These are phyloP conservation scores for Amanita molliuscula DNA, from an alignment of 768 basidiomycete species.

Conservation along the genomic window DNA sequence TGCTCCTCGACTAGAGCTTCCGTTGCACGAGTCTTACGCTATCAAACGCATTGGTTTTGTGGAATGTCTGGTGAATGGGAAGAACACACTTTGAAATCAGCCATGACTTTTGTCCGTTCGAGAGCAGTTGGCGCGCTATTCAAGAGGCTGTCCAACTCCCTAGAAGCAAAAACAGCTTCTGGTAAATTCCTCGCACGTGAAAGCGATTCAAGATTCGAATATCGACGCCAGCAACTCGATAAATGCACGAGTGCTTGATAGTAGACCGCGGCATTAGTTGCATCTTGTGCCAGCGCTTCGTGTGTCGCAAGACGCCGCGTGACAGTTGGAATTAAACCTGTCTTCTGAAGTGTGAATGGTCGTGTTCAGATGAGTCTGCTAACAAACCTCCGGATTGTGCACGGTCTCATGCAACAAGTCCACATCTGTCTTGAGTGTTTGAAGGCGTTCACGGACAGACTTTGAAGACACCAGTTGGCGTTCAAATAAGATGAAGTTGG, in stretches of 20 bases:
- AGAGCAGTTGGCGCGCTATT: conserved; percentile 40
- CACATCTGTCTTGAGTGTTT: conserved; percentile 40
- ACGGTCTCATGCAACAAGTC: conserved; percentile 39
- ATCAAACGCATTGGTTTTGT: not conserved
- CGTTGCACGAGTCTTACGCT: conserved; percentile 48
- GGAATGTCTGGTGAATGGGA: not conserved
- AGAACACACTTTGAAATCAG: conserved; percentile 48
- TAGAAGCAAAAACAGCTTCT: conserved; percentile 43
- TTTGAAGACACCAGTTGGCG: conserved; percentile 50
- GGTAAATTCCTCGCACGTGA: conserved; percentile 51
- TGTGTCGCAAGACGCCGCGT: conserved; percentile 48
- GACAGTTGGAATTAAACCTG: conserved; percentile 56
- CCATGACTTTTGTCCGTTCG: conserved; percentile 36
- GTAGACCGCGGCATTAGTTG: conserved; percentile 41
- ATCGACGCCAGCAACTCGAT: conserved; percentile 36
- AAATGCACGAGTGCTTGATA: conserved; percentile 47
- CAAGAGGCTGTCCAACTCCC: conserved; percentile 32
- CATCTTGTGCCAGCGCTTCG: conserved; percentile 51
- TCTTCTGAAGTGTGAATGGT: conserved; percentile 27
- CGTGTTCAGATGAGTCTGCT: not conserved
- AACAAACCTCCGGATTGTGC: conserved; percentile 48
- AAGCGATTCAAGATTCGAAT: conserved; percentile 32
- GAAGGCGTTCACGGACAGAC: conserved; percentile 52
- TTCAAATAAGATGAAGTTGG: conserved; percentile 53
- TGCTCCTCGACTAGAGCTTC: conserved; percentile 61